Conservation (phyloP, 2,329 filamentous ascomycete species). For the Coccinonectria pachysandricola region DNA sequence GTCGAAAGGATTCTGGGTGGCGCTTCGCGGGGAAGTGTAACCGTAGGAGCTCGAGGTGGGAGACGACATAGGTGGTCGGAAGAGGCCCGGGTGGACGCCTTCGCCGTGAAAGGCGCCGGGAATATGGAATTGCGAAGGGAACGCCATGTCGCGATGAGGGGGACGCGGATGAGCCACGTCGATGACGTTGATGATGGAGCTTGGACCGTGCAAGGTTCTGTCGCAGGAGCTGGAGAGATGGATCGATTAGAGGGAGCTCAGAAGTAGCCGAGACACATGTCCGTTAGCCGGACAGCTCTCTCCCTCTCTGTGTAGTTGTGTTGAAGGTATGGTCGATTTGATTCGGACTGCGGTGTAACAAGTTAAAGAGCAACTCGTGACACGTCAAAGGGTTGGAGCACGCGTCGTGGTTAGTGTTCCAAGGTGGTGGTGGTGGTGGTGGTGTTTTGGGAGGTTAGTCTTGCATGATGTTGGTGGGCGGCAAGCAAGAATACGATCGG, state of each 20-base stretch:
- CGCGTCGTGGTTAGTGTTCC: no score
- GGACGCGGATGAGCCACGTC: constrained; percentile 4
- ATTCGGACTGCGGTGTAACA: constrained; percentile 7
- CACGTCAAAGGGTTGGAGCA: no score
- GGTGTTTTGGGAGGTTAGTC: no score
- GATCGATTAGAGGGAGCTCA: constrained; percentile 9
- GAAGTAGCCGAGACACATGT: constrained; percentile 19
- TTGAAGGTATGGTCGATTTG: constrained; percentile 2
- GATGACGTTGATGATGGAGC: no score
- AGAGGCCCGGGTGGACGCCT: constrained; percentile 34
- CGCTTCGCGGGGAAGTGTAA: constrained; percentile 12
- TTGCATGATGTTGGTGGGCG: no score
- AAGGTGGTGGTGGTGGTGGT: no score
- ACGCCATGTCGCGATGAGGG: constrained; percentile 15
- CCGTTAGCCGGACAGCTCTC: no score
- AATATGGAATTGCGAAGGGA: constrained; percentile 25
- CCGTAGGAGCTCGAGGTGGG: constrained; percentile 30
- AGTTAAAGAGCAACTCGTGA: no score
- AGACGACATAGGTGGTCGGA: constrained; percentile 35
- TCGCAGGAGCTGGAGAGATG: constrained; percentile 5
- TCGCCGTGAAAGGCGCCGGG: constrained; percentile 25
- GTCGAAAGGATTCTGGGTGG: constrained; percentile 13
- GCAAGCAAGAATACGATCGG: no score
- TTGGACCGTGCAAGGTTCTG: constrained; percentile 2
- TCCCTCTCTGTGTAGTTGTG: no score